These are phyloP conservation scores for Ogataea corticis DNA, from an alignment of 805 yeast genomes.

Conservation along the genomic window DNA sequence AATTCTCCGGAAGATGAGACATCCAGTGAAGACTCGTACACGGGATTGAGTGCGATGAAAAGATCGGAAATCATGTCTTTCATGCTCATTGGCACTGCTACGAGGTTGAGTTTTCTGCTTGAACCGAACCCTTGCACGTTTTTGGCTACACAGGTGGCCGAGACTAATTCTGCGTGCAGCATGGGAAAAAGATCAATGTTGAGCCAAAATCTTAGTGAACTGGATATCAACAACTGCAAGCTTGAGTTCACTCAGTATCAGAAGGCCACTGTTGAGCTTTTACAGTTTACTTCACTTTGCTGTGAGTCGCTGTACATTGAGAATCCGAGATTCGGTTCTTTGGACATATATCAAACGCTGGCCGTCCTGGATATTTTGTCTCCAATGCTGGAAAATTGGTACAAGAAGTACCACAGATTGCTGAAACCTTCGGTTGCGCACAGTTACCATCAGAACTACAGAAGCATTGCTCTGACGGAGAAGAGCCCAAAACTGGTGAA, in stretches of 20 bases:
- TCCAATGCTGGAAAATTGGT: constrained; percentile 81
- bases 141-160: constrained; percentile 82
- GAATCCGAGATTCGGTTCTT: constrained; percentile 51
- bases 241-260: constrained; percentile 62
- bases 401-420: constrained; percentile 56
- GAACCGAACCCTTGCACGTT: constrained; percentile 72
- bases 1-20: constrained; percentile 51
- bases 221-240: constrained; percentile 43
- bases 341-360: constrained; percentile 64
- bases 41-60: constrained; percentile 83
- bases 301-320: constrained; percentile 80
- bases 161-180: constrained; percentile 79
- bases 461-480: constrained; percentile 23
- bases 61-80: constrained; percentile 89
- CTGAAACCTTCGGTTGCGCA: constrained; percentile 50
- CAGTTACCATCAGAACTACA: constrained; percentile 22
- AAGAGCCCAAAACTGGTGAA: constrained; percentile 37
- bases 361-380: constrained; percentile 70
- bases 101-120: constrained; percentile 80
- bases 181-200: constrained; percentile 78
- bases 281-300: constrained; percentile 78
- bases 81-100: constrained; percentile 89
- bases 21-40: constrained; percentile 45
- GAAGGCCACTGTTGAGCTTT: constrained; percentile 74
- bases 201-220: constrained; percentile 67